Conservation (phyloP, 345 rosid species). For the Lepidium aucheri region DNA sequence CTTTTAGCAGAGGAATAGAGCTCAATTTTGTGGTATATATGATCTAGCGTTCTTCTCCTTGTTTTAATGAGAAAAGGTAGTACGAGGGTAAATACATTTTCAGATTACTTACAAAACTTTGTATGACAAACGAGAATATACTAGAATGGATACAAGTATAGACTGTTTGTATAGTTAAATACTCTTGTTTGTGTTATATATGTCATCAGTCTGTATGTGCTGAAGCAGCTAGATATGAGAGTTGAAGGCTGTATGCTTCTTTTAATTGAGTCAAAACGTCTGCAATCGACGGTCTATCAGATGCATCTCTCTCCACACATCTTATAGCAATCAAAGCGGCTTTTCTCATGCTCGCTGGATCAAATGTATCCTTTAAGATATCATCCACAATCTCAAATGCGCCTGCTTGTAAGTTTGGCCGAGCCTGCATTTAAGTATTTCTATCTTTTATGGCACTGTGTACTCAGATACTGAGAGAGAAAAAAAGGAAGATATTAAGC, state of each 20-base stretch:
- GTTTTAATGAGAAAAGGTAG: neutral
- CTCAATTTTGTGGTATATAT: conserved; percentile 6
- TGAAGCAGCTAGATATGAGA: conserved; percentile 55
- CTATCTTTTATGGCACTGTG: neutral
- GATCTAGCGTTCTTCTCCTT: neutral
- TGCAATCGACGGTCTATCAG: conserved; percentile 55
- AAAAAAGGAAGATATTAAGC: neutral
- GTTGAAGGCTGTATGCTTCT: conserved; percentile 73
- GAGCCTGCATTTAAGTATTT: conserved; percentile 50
- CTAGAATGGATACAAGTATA: neutral
- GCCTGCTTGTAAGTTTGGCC: conserved; percentile 84
- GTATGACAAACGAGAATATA: neutral
- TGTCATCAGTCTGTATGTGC: conserved; percentile 37
- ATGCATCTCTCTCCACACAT: conserved; percentile 79
- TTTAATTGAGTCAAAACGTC: conserved; percentile 58
- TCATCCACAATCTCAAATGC: conserved; percentile 79
- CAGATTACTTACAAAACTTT: neutral
- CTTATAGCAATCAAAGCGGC: conserved; percentile 51
- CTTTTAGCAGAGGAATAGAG: conserved; percentile 22
- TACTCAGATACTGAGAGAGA: neutral
- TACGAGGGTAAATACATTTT: conserved; percentile 11
- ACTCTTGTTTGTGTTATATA: conserved; percentile 5
- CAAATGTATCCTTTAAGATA: conserved; percentile 49
- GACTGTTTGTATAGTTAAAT: neutral
- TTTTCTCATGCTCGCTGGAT: conserved; percentile 62